These are phyloP conservation scores for Aspergillus ostianus DNA, from an alignment of 495 filamentous ascomycete species.

Conservation along the genomic window DNA sequence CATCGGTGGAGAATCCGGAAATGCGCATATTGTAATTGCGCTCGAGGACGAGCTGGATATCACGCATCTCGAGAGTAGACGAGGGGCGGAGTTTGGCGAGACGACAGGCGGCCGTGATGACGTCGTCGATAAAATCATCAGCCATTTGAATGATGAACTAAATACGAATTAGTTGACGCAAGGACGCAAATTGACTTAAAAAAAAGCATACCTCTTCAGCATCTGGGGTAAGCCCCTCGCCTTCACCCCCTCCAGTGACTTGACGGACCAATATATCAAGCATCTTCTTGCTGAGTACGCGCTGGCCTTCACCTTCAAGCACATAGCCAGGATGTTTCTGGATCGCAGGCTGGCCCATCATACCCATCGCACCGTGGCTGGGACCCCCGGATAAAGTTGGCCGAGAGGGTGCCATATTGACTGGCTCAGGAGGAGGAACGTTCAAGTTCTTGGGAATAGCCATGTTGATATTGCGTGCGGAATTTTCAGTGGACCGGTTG, in stretches of 20 bases:
- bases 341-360: constrained; percentile 84
- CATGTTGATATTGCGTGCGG: constrained; percentile 55
- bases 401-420: constrained; percentile 65
- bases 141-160: constrained; percentile 86
- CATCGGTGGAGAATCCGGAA: constrained; percentile 90
- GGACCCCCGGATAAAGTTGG: constrained; percentile 79
- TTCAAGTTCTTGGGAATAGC: constrained; percentile 80
- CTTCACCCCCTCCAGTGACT: constrained; percentile 78
- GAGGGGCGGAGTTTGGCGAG: constrained; percentile 91
- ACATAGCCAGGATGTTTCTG: constrained; percentile 75
- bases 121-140: constrained; percentile 91
- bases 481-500: constrained; percentile 49
- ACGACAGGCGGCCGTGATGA: constrained; percentile 81
- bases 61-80: constrained; percentile 83
- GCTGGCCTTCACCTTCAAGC: constrained; percentile 84
- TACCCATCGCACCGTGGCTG: constrained; percentile 65
- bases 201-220: constrained; percentile 78
- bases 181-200: constrained; percentile 2
- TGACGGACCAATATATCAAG: constrained; percentile 92
- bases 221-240: constrained; percentile 74
- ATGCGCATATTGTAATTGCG: constrained; percentile 98
- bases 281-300: constrained; percentile 92
- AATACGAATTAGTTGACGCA: constrained; percentile 14
- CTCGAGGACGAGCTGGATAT: constrained; percentile 92
- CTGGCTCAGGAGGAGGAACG: constrained; percentile 65